These are phyloP conservation scores for Elasticomyces elasticus DNA, from an alignment of 495 filamentous ascomycete species.

Conservation along the genomic window DNA sequence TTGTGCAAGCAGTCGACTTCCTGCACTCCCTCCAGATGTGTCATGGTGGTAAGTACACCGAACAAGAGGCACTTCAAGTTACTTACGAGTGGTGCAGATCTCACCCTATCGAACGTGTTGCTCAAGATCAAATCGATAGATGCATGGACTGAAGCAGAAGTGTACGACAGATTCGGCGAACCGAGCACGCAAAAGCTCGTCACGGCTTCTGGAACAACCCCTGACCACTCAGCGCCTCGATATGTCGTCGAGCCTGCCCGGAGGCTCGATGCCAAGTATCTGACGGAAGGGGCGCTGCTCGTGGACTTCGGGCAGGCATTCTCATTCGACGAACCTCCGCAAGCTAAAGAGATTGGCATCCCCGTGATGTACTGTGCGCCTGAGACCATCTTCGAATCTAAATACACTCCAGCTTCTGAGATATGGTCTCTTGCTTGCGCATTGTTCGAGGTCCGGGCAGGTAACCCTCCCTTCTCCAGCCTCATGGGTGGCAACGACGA, in stretches of 20 bases:
- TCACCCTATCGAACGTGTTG: constrained; percentile 22
- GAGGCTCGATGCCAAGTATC: constrained; percentile 10
- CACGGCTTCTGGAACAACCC: constrained; percentile 7
- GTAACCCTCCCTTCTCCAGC: constrained; percentile 24
- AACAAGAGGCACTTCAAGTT: neutral
- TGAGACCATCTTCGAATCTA: constrained; percentile 26
- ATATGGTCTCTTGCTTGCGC: constrained; percentile 32
- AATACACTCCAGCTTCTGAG: constrained; percentile 21
- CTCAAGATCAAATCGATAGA: constrained; percentile 11
- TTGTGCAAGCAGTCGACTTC: constrained; percentile 22
- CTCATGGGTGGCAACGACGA: constrained; percentile 25
- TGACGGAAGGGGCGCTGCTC: constrained; percentile 16
- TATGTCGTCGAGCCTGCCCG: constrained; percentile 25
- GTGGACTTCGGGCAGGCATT: constrained; percentile 32
- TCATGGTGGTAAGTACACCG: constrained; percentile 18
- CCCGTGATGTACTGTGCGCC: constrained; percentile 28
- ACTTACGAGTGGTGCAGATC: neutral
- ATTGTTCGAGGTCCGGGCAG: constrained; percentile 31
- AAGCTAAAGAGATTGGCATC: constrained; percentile 21
- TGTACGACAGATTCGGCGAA: constrained; percentile 14
- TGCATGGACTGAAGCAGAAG: constrained; percentile 4
- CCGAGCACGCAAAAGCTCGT: constrained; percentile 18
- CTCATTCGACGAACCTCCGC: constrained; percentile 12
- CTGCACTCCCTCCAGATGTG: constrained; percentile 28
- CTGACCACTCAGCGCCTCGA: constrained; percentile 19